Percentiles rank a stretch among this genome's conserved stretches.
Conservation (phyloP, 2,329 filamentous ascomycete species). For the Aureobasidium subglaciale region DNA sequence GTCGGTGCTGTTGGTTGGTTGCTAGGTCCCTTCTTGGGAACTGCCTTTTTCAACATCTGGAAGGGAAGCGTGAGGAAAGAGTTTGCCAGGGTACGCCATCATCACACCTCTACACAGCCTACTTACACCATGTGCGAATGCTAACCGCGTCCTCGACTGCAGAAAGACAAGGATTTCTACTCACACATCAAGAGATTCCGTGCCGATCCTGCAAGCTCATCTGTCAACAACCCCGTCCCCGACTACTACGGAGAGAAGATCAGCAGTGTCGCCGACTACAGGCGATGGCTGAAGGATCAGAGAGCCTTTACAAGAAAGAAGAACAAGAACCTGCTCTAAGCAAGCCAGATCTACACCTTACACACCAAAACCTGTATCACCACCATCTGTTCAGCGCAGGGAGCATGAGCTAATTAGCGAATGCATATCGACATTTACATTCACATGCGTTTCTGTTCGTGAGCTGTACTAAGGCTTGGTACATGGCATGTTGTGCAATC, state of each 20-base stretch:
- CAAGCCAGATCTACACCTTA: background rate
- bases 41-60: conserved; percentile 67
- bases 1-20: conserved; percentile 83
- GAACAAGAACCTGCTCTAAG: conserved; percentile 57
- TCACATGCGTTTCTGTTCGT: background rate
- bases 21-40: conserved; percentile 74
- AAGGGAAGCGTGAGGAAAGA: conserved; percentile 64
- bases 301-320: conserved; percentile 87
- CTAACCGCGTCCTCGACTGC: conserved; percentile 1
- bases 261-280: conserved; percentile 80
- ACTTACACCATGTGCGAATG: no score
- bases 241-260: conserved; percentile 99
- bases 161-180: conserved; percentile 95
- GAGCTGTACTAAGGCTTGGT: background rate
- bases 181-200: conserved; percentile 83
- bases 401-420: conserved; percentile 10
- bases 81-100: conserved; percentile 56
- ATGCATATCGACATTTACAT: background rate
- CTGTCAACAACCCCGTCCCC: conserved; percentile 84
- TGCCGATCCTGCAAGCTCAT: conserved; percentile 83
- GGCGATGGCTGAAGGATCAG: conserved; percentile 96
- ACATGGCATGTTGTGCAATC: no score
- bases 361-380: conserved; percentile 3
- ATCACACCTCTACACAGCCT: no score
- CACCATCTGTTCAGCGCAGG: conserved; percentile 6